Percentiles rank a stretch among this genome's conserved stretches.
These are phyloP conservation scores for Turnera subulata DNA, from an alignment of 345 rosid genomes.

Conservation along the genomic window DNA sequence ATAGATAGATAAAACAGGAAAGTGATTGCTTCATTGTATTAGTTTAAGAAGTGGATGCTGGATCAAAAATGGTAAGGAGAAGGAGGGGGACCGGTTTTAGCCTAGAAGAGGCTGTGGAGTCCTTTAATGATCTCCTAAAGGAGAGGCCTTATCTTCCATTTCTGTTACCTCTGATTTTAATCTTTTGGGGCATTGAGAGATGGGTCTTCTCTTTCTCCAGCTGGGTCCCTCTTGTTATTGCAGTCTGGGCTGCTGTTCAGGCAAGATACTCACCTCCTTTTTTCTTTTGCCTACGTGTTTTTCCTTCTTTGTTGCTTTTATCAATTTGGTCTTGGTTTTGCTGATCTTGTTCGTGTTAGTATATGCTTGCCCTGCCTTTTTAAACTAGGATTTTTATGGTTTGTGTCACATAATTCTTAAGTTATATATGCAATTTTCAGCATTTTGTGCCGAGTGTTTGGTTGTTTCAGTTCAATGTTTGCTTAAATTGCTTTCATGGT, in stretches of 20 bases:
- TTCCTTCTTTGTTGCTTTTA: neutral
- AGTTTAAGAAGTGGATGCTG: neutral
- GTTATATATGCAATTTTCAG: neutral
- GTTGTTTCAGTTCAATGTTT: neutral
- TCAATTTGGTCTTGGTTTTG: neutral
- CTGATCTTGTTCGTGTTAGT: neutral
- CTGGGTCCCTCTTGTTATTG: conserved; percentile 85
- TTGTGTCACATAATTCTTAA: neutral
- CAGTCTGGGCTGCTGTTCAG: conserved; percentile 94
- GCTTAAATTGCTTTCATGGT: neutral
- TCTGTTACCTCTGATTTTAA: conserved; percentile 54
- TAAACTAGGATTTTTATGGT: neutral
- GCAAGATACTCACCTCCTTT: conserved; percentile 20
- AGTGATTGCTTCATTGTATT: neutral
- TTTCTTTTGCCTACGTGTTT: too few relatives aligned
- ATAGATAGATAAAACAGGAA: too few relatives aligned
- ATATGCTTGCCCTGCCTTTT: neutral
- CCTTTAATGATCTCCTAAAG: conserved; percentile 44
- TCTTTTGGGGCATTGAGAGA: conserved; percentile 79
- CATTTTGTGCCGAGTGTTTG: too few relatives aligned
- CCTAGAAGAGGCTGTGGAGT: conserved; percentile 43
- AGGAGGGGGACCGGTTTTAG: conserved; percentile 37
- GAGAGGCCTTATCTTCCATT: conserved; percentile 62
- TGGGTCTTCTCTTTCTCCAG: conserved; percentile 84
- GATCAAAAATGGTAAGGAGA: conserved; percentile 37